Percentiles rank a stretch among this genome's conserved stretches.
Conservation (phyloP, 2,329 filamentous ascomycete genomes). For the Paecilomyces variotii region DNA sequence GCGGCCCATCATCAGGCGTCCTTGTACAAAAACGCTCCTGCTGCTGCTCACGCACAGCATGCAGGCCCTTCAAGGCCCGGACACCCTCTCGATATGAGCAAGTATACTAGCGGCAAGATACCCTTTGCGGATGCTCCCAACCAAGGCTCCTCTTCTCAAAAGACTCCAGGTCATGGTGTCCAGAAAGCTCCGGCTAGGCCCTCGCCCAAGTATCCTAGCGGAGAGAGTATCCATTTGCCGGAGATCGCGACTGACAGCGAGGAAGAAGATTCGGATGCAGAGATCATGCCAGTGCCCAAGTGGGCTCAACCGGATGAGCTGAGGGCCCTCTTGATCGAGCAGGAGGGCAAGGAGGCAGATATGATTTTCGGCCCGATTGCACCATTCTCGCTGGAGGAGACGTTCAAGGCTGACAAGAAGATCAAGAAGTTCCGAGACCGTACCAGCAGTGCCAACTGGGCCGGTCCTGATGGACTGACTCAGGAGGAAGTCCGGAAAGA, state of each 20-base stretch:
- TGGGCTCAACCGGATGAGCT: conserved; percentile 90
- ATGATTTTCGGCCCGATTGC: conserved; percentile 87
- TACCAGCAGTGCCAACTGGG: conserved; percentile 94
- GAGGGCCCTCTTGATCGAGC: conserved; percentile 63
- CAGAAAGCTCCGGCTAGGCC: conserved; percentile 45
- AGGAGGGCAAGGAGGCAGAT: conserved; percentile 67
- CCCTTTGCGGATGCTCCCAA: conserved; percentile 70
- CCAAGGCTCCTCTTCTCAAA: conserved; percentile 46
- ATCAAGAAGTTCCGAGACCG: conserved; percentile 82
- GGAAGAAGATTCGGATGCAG: conserved; percentile 63
- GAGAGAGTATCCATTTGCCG: conserved; percentile 83
- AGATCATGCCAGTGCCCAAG: conserved; percentile 58
- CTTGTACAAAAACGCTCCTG: conserved; percentile 24
- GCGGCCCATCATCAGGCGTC: conserved; percentile 20
- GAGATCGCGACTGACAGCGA: conserved; percentile 95
- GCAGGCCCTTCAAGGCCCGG: conserved; percentile 51
- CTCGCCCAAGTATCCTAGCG: conserved; percentile 79
- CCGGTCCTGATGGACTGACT: conserved; percentile 69
- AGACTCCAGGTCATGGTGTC: conserved; percentile 56
- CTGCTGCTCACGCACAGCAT: conserved; percentile 43
- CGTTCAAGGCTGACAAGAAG: conserved; percentile 85
- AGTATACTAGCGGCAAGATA: conserved; percentile 80
- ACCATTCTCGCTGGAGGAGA: conserved; percentile 90
- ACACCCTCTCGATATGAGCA: conserved; percentile 75
- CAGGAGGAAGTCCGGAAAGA: conserved; percentile 81